Base-by-base conservation (phyloP, 129 eudicot species). In the Centaurea solstitialis region DNA sequence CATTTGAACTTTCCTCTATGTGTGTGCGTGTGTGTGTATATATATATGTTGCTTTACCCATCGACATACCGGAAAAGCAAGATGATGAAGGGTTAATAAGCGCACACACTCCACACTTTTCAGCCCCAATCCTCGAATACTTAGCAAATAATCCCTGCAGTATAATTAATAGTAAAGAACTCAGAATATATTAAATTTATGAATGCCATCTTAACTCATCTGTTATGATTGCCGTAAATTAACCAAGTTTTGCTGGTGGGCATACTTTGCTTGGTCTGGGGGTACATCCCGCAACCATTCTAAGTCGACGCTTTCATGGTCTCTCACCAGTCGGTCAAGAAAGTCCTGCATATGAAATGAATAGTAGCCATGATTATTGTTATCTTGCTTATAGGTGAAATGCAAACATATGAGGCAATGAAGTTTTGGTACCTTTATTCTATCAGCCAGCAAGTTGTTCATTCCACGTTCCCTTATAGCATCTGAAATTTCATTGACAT, bases 81-180 rank as follows among this genome's bases (percentile, higher is more conserved):
- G 94, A 81, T 96, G 97, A 50, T 96, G 98, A 85, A 96, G 99
- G 24, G 99, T 91, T 76, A 96, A 86, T 41, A 96, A 93, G 15
- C 99, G 92, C 45, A 96, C 97, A 82, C 99, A 96, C 84, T 96
- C 99, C 79, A 96, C 99, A 77, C 99, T 96, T 79, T 96, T 93
- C 81, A 96, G 86, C 72, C 99, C 99, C 87, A 96, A 79, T 50
- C 99, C 99, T 18, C 91, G 88, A 59, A 93, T 47, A 79, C 99
- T 93, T 45, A 96, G 78, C 39, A 96, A 70, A 45, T 82, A 82
- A 74, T 93, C 98, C 88, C 99, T 96, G 87, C 71, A 87, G 35
- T 22, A 18, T 13, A 65, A 28, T 41, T 11, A 67, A 23, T 33
- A 69, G 13, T 69, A 50, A 57, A 62, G 23, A 21, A 40, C 24